phyloP scores from a whole-genome alignment of 768 basidiomycete species.

The Leccinum subtestaceum region DNA sequence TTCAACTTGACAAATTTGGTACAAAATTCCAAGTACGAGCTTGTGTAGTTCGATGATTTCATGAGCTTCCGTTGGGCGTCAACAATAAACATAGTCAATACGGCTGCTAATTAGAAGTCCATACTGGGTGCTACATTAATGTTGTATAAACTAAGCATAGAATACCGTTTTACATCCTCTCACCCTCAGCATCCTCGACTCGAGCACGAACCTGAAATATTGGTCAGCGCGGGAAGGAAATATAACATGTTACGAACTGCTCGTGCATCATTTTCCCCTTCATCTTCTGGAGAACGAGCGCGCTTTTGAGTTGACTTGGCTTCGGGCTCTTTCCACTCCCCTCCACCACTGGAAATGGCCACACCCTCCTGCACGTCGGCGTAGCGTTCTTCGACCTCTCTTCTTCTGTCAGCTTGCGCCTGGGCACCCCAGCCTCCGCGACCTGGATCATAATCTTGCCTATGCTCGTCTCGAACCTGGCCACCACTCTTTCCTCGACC shows the following conservation, averaged over 20 bases:
- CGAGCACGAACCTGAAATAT: slow-evolving; percentile 52
- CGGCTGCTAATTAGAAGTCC: slow-evolving; percentile 15
- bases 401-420: slow-evolving; percentile 73
- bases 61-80: slow-evolving; percentile 1
- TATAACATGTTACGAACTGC: slow-evolving; percentile 40
- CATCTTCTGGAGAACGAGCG: slow-evolving; percentile 75
- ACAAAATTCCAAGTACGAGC: slow-evolving; percentile 46
- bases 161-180: slow-evolving; percentile 56
- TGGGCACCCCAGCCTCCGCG: slow-evolving; percentile 95
- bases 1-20: slow-evolving; percentile 34
- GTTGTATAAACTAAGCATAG: slow-evolving; percentile 26
- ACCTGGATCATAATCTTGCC: slow-evolving; percentile 95
- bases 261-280: slow-evolving; percentile 53
- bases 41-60: slow-evolving; percentile 46
- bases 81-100: slow-evolving; percentile 13
- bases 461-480: slow-evolving; percentile 93
- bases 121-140: slow-evolving; percentile 1
- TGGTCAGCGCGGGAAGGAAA: slow-evolving; percentile 5
- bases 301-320: slow-evolving; percentile 54
- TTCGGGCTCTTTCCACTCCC: slow-evolving; percentile 77
- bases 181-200: slow-evolving; percentile 61
- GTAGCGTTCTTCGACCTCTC: slow-evolving; percentile 85
- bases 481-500: slow-evolving; percentile 97
- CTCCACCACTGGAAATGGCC: slow-evolving; percentile 81
- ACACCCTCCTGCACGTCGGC: slow-evolving; percentile 76